Percentiles rank a stretch among this genome's conserved stretches.
These are phyloP conservation scores for Euphorbia pulcherrima DNA, from an alignment of 345 rosid genomes.

Conservation along the genomic window DNA sequence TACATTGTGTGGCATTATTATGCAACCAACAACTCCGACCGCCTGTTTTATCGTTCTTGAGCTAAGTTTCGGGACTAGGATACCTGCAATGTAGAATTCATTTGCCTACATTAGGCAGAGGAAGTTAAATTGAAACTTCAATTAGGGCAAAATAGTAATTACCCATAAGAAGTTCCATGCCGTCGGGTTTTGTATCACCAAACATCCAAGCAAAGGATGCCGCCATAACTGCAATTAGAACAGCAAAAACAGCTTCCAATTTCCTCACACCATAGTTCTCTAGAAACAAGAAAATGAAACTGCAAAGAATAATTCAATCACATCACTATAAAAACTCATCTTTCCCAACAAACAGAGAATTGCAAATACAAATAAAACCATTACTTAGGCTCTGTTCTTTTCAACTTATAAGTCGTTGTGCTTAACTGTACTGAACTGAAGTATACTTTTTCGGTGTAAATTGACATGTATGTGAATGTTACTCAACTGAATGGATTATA, in stretches of 20 bases:
- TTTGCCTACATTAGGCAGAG: not conserved
- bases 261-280: slow-evolving; percentile 95
- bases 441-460: too few species aligned
- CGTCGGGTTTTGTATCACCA: slow-evolving; percentile 78
- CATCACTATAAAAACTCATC: slow-evolving; percentile 10
- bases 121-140: not conserved
- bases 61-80: slow-evolving; percentile 73
- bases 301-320: slow-evolving; percentile 29
- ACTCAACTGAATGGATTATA: too few species aligned
- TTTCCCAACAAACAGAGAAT: not conserved
- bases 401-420: too few species aligned
- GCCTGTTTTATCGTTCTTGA: slow-evolving; percentile 86
- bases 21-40: slow-evolving; percentile 90
- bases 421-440: too few species aligned
- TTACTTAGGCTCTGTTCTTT: too few species aligned
- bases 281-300: slow-evolving; percentile 81
- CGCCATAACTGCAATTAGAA: slow-evolving; percentile 79
- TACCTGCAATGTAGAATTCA: slow-evolving; percentile 41
- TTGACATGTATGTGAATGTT: too few species aligned
- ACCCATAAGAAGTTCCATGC: slow-evolving; percentile 77
- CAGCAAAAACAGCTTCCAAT: slow-evolving; percentile 82
- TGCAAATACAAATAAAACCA: not conserved
- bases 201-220: slow-evolving; percentile 95
- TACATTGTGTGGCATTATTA: slow-evolving; percentile 94
- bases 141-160: slow-evolving; percentile 8